These are phyloP conservation scores for Smallanthus sonchifolius DNA, from an alignment of 129 eudicot species.

Conservation along the genomic window DNA sequence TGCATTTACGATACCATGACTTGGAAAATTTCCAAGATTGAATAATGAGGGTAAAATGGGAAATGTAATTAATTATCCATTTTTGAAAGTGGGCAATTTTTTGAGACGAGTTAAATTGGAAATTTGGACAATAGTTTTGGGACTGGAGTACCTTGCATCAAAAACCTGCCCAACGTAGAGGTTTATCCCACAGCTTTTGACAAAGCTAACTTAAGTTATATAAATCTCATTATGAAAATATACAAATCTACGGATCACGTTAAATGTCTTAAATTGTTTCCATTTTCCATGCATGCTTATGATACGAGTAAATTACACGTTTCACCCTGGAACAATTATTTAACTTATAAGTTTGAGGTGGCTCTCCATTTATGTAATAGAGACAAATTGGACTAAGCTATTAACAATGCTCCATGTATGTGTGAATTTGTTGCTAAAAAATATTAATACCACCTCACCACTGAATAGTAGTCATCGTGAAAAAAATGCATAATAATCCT, in stretches of 20 bases:
- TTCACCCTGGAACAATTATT: background rate
- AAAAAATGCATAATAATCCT: background rate
- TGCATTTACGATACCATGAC: background rate
- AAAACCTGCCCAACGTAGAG: background rate
- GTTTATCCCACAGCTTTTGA: no score
- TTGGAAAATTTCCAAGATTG: background rate
- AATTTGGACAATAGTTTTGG: background rate
- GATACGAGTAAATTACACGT: background rate
- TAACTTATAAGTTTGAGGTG: background rate
- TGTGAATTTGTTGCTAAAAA: background rate
- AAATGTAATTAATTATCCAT: background rate
- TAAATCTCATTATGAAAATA: background rate
- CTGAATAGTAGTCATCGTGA: background rate
- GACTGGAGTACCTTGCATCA: background rate
- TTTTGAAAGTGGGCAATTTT: background rate
- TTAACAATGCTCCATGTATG: constrained; percentile 1
- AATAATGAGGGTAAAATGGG: background rate
- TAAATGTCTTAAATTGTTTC: background rate
- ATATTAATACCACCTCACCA: background rate
- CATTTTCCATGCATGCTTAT: background rate
- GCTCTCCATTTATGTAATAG: background rate
- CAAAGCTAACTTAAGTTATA: background rate
- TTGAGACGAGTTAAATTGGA: background rate
- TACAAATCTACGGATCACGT: background rate
- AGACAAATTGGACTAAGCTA: background rate